Percentiles rank a stretch among this genome's conserved stretches.
Conservation (phyloP, 192 early-diverging fungal species). For the Spizellomyces punctatus region DNA sequence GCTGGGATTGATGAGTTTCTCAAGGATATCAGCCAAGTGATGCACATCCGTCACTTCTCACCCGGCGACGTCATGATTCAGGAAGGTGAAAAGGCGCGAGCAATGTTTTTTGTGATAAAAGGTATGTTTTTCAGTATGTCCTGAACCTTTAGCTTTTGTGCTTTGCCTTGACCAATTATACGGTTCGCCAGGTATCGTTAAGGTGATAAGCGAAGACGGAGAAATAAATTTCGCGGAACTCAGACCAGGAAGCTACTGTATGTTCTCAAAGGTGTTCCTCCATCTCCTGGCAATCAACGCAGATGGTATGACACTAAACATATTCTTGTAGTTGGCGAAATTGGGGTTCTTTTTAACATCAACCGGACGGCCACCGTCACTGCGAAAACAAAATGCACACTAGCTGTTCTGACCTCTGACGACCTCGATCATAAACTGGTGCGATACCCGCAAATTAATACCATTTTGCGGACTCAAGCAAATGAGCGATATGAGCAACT, state of each 20-base stretch:
- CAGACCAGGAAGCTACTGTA: constrained; percentile 48
- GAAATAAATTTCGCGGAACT: constrained; percentile 54
- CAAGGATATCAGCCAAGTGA: constrained; percentile 23
- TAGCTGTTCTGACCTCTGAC: constrained; percentile 66
- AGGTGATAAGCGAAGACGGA: constrained; percentile 58
- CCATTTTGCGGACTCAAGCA: constrained; percentile 59
- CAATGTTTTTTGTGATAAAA: constrained; percentile 75
- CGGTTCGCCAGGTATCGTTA: constrained; percentile 52
- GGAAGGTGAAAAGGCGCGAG: constrained; percentile 64
- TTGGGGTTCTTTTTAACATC: constrained; percentile 52
- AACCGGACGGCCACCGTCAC: constrained; percentile 66
- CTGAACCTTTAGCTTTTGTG: background rate
- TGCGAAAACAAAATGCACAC: constrained; percentile 63
- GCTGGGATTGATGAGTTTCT: constrained; percentile 34
- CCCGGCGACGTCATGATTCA: constrained; percentile 59
- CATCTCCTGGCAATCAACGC: background rate
- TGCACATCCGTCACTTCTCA: constrained; percentile 52
- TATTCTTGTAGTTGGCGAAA: constrained; percentile 53
- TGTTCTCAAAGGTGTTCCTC: background rate
- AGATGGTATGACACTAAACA: constrained; percentile 3
- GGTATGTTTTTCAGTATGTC: background rate
- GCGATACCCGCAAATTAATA: constrained; percentile 65
- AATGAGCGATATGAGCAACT: constrained; percentile 55
- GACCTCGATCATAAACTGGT: constrained; percentile 55
- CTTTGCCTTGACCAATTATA: background rate